Conservation (phyloP, 768 basidiomycete genomes). For the Russula sp. region DNA sequence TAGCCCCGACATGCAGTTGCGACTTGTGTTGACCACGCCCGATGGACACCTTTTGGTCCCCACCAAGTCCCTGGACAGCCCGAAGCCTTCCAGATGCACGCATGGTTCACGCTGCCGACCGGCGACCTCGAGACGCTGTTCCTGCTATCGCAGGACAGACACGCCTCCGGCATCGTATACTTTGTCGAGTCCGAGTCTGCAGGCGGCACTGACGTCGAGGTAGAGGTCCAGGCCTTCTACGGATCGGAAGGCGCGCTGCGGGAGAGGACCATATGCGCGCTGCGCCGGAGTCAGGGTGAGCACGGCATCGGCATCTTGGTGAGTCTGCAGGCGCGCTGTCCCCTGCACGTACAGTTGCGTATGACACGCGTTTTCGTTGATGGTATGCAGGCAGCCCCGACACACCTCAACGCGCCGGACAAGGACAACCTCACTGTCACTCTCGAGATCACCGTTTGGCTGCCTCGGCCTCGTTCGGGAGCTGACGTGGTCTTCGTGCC, state of each 20-base stretch:
- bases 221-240: background rate
- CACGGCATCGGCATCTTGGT: constrained; percentile 1
- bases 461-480: background rate
- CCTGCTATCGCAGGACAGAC: background rate
- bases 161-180: background rate
- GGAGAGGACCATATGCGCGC: background rate
- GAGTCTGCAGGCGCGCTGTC: background rate
- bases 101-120: background rate
- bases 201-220: background rate
- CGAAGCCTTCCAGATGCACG: background rate
- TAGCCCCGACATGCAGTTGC: background rate
- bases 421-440: background rate
- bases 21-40: background rate
- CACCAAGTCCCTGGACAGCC: background rate
- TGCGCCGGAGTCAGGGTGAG: constrained; percentile 3
- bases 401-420: background rate
- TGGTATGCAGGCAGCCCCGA: background rate
- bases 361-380: background rate
- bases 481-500: background rate
- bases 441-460: background rate
- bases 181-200: background rate
- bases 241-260: background rate
- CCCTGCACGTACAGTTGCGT: background rate
- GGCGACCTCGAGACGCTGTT: background rate
- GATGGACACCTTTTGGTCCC: background rate